These are phyloP conservation scores for Cystoderma amianthinum DNA, from an alignment of 768 basidiomycete species.

Conservation along the genomic window DNA sequence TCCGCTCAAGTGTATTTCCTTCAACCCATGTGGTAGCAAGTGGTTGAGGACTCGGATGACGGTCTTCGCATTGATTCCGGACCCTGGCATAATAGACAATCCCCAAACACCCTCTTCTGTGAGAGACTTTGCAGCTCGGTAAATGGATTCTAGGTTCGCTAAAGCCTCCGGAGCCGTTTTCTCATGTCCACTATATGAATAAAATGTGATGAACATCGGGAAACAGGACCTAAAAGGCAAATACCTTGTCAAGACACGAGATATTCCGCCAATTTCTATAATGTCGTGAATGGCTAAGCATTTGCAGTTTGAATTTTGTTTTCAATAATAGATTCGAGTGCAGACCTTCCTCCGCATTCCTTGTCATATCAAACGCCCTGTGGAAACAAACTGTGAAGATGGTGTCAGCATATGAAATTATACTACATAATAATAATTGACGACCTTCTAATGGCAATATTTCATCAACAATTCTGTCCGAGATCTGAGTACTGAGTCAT, in stretches of 20 bases:
- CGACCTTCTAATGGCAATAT: conserved; percentile 60
- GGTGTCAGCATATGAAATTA: no score
- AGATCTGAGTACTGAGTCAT: background rate
- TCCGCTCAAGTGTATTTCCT: conserved; percentile 72
- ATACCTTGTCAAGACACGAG: conserved; percentile 77
- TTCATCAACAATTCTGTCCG: conserved; percentile 46
- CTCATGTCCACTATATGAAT: conserved; percentile 42
- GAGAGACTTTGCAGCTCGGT: conserved; percentile 24
- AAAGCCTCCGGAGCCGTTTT: conserved; percentile 34
- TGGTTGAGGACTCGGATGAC: conserved; percentile 38
- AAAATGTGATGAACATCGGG: conserved; percentile 2
- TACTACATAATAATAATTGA: no score
- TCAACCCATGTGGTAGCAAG: conserved; percentile 49
- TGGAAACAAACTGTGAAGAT: conserved; percentile 72
- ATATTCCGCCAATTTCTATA: conserved; percentile 53
- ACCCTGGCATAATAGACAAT: conserved; percentile 62
- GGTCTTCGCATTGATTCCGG: conserved; percentile 61
- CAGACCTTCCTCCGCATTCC: conserved; percentile 45
- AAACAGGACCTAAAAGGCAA: conserved; percentile 1
- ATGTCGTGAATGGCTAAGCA: conserved; percentile 38
- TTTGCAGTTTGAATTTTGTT: background rate
- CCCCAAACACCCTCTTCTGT: conserved; percentile 30
- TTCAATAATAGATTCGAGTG: background rate
- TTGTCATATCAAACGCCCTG: conserved; percentile 72
- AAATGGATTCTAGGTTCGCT: conserved; percentile 30